Conservation (phyloP, 225 moss, liverwort and hornwort genomes). For the Polytrichum formosum region DNA sequence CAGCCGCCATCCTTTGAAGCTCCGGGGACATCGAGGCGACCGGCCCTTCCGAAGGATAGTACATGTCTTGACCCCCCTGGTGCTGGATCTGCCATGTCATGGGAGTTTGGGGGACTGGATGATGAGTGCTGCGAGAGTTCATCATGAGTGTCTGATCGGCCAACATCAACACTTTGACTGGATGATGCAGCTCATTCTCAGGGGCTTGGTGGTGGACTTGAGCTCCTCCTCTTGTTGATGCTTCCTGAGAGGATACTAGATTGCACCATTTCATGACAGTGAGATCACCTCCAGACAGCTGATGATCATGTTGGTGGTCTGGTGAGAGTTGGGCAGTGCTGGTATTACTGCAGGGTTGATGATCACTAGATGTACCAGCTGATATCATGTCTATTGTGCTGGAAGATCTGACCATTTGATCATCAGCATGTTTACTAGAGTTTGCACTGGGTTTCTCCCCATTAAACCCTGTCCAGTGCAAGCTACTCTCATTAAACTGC, state of each 20-base stretch:
- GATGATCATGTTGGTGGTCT: conserved; percentile 3
- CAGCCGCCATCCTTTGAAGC: conserved; percentile 74
- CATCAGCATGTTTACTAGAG: conserved; percentile 5
- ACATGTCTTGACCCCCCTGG: conserved; percentile 58
- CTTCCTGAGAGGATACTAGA: conserved; percentile 17
- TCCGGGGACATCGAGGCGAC: conserved; percentile 72
- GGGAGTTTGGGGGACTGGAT: conserved; percentile 2
- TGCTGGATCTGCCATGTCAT: conserved; percentile 78
- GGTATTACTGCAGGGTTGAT: conserved; percentile 9
- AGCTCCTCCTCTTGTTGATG: conserved; percentile 2
- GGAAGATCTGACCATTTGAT: conserved; percentile 16
- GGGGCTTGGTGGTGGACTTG: conserved; percentile 7
- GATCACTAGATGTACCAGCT: conserved; percentile 26
- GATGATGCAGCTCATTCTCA: conserved; percentile 4
- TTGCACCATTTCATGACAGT: conserved; percentile 70
- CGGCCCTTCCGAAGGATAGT: conserved; percentile 36
- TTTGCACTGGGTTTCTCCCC: too few species aligned
- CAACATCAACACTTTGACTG: too few species aligned
- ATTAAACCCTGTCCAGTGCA: conserved; percentile 36
- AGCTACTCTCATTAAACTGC: conserved; percentile 30
- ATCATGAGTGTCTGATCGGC: conserved; percentile 14
- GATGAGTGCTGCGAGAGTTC: too few species aligned
- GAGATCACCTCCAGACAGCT: conserved; percentile 37
- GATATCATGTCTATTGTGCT: conserved; percentile 4
- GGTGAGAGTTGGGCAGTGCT: conserved; percentile 20